Evolutionary conservation across 1,284 basidiomycete genomes (phyloP).

Genomic region (Rhodotorula sp.): DNA sequence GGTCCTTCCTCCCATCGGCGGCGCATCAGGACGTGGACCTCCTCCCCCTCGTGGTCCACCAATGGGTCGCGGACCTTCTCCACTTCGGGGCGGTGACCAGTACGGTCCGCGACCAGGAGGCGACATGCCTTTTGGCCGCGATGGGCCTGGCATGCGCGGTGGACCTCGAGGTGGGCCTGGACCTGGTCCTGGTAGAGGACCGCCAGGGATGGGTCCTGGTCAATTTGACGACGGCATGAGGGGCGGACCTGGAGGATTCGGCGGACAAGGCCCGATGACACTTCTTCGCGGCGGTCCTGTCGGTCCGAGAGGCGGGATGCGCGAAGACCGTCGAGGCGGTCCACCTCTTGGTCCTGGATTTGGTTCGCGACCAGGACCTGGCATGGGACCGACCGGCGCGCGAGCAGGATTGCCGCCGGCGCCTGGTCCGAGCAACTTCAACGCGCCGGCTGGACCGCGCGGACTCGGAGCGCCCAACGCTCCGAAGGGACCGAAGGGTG

Average conservation of each 20-base stretch:
- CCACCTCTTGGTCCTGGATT: background rate
- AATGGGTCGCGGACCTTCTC: background rate
- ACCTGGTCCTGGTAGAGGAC: too few relatives aligned
- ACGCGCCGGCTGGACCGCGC: background rate
- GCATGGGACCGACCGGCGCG: background rate
- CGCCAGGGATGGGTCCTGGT: background rate
- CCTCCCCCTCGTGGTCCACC: slow-evolving; percentile 2
- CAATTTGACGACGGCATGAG: background rate
- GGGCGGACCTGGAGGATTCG: background rate
- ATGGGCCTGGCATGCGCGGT: background rate
- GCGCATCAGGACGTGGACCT: background rate
- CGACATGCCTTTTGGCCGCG: too few relatives aligned
- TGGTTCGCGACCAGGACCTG: background rate
- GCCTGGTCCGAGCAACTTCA: slow-evolving; percentile 8
- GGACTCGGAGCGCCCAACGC: background rate
- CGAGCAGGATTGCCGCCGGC: slow-evolving; percentile 7
- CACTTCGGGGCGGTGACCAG: too few relatives aligned
- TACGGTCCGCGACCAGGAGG: too few relatives aligned
- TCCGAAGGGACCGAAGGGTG: slow-evolving; percentile 8
- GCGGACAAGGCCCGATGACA: background rate
- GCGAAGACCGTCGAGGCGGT: background rate
- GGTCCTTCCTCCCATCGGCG: slow-evolving; percentile 28
- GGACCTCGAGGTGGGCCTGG: slow-evolving; percentile 5
- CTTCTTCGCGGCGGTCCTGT: slow-evolving; percentile 4
- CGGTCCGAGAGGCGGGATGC: background rate